Evolutionary conservation across 306 rosid species (phyloP), one percentile per base, ranked within the genome.

Genomic region (Canavalia gladiata): DNA sequence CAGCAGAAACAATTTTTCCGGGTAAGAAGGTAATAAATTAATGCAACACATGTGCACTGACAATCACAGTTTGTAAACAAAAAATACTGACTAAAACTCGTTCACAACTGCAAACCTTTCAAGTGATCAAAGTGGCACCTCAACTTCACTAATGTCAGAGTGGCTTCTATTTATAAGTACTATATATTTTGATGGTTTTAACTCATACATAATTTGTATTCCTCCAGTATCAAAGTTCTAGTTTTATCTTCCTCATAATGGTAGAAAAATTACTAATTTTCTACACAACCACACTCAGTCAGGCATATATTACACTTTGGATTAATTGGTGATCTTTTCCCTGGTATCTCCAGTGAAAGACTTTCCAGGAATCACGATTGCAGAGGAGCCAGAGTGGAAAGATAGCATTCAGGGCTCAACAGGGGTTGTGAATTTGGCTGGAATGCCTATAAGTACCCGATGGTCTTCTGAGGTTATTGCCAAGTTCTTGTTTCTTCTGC

Each of bases 1-100:
- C 92, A 76, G 98, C 98, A 35, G 89, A 93, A 90, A 80, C 58
- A 84, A 89, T 93, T 85, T 95, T 96, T 87, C 97, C 99, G 59
- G 99, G 99, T 96, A 96, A 96, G 99, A 95, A 92, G 99, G 98
- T 96, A 95, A 93, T 88, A 57, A 65, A 70, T 85, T 70, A 57
- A 47, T 72, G 66, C 42, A 8, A 30, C 29, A 60, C 76, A 78
- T 69, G 78, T 83, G 56, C 46, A 47, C 58, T 41, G 72, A 13
- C 76, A 62, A 77, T 80, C 41, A 25, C 74, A 69, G 13, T 74
- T 52, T 69, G 35, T 63, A 18, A 18, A 18, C 28, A 57, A 77
- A 46, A 31, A 46, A 63, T 74, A 71, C 83, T 79, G 34, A 6
- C 55, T 43, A 45, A 29, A 73, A 72, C 47, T 42, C 0, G 3